Percentiles rank a stretch among this genome's conserved stretches.
phyloP scores from a whole-genome alignment of 2,329 filamentous ascomycete species.

The Sarocladiaceae sp. region DNA sequence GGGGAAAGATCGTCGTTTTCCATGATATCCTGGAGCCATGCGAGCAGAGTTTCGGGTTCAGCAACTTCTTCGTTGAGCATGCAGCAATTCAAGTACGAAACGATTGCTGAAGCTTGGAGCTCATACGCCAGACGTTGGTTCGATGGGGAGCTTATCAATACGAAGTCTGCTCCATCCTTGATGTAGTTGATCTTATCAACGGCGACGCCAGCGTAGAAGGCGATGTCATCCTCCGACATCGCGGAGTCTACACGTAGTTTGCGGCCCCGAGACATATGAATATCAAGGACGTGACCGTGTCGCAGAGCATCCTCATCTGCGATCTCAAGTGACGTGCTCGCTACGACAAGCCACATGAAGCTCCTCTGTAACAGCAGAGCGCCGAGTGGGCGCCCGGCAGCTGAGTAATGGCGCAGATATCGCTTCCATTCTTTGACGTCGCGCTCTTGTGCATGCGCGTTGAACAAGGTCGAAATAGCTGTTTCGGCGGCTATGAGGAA shows the following conservation, averaged over 20 bases:
- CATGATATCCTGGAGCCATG: constrained; percentile 81
- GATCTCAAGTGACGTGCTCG: constrained; percentile 70
- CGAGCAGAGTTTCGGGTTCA: constrained; percentile 72
- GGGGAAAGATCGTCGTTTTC: constrained; percentile 63
- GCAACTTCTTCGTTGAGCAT: constrained; percentile 77
- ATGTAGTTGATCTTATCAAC: constrained; percentile 80
- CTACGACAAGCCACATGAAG: constrained; percentile 80
- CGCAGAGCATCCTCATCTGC: constrained; percentile 56
- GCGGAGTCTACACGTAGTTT: constrained; percentile 30
- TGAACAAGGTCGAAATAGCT: constrained; percentile 84
- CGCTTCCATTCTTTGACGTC: constrained; percentile 81
- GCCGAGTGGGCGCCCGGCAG: constrained; percentile 74
- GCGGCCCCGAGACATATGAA: constrained; percentile 59
- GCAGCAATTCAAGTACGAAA: constrained; percentile 81
- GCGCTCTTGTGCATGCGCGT: constrained; percentile 62
- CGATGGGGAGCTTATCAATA: constrained; percentile 72
- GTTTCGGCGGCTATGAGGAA: constrained; percentile 87
- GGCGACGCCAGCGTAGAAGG: constrained; percentile 67
- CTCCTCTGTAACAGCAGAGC: constrained; percentile 88
- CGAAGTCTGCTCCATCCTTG: constrained; percentile 85
- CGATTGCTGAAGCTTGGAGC: constrained; percentile 77
- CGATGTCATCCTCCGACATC: constrained; percentile 48
- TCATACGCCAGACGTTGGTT: constrained; percentile 84
- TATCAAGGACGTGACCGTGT: constrained; percentile 65
- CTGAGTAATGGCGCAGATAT: constrained; percentile 77